Conservation (phyloP, 2,329 filamentous ascomycete genomes). For the Clonostachys chloroleuca region DNA sequence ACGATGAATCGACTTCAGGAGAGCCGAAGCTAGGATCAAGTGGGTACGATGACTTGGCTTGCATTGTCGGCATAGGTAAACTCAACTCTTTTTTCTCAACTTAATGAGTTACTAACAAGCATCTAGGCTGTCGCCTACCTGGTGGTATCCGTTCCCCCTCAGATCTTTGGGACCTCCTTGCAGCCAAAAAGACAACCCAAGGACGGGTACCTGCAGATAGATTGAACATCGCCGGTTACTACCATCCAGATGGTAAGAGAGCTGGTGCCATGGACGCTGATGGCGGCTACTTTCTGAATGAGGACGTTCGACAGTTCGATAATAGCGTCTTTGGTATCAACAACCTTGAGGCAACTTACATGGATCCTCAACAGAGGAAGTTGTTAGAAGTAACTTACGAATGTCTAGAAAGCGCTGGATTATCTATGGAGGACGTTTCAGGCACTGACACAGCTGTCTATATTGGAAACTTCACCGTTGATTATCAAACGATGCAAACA, state of each 20-base stretch:
- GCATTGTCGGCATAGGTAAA: slow-evolving; percentile 2
- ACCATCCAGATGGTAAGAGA: neutral
- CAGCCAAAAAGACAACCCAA: slow-evolving; percentile 3
- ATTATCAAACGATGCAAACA: slow-evolving; percentile 1
- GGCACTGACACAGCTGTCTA: slow-evolving; percentile 2
- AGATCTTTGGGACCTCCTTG: slow-evolving; percentile 10
- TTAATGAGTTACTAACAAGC: neutral
- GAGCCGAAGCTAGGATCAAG: too few species aligned
- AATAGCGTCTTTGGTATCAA: slow-evolving; percentile 6
- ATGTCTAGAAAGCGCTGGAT: slow-evolving; percentile 10
- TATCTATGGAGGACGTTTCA: slow-evolving; percentile 2
- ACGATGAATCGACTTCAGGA: too few species aligned
- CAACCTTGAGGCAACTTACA: slow-evolving; percentile 1
- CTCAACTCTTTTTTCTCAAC: neutral
- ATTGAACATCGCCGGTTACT: slow-evolving; percentile 1
- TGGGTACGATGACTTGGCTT: neutral
- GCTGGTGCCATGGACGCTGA: neutral
- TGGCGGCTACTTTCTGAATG: slow-evolving; percentile 2
- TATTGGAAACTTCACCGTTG: slow-evolving; percentile 1
- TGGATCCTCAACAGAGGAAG: slow-evolving; percentile 10
- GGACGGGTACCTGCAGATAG: slow-evolving; percentile 1
- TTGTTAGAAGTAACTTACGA: slow-evolving; percentile 12
- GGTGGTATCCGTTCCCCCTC: slow-evolving; percentile 2
- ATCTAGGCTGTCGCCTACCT: slow-evolving; percentile 3
- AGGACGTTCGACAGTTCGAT: slow-evolving; percentile 4